Evolutionary conservation across 106 monocot genomes (phyloP).

Genomic region (Dendrobium catenatum): DNA sequence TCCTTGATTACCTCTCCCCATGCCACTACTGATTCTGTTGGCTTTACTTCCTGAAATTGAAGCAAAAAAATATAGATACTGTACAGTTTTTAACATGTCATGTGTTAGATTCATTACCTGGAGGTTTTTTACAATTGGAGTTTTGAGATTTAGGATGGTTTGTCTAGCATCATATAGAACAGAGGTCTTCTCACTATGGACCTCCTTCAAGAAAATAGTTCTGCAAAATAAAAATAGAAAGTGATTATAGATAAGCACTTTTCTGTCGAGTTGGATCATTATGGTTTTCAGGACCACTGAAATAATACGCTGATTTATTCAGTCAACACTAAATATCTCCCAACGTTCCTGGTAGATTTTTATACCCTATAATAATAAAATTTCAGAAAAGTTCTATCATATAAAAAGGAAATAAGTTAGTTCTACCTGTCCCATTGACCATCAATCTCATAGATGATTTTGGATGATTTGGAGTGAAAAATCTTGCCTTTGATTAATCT

Average conservation of each 20-base stretch:
- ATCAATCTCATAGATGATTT: constrained; percentile 57
- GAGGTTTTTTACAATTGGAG: constrained; percentile 49
- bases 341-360: too few relatives aligned
- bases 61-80: not conserved
- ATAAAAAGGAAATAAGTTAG: not conserved
- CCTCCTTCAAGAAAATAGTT: constrained; percentile 57
- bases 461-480: constrained; percentile 28
- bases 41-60: constrained; percentile 32
- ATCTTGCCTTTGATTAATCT: constrained; percentile 63
- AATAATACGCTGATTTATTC: too few relatives aligned
- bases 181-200: constrained; percentile 35
- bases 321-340: too few relatives aligned
- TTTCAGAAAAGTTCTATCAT: constrained; percentile 46
- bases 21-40: constrained; percentile 59
- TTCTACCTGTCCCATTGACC: constrained; percentile 84
- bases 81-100: not conserved
- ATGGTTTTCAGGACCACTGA: too few relatives aligned
- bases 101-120: constrained; percentile 28
- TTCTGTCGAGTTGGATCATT: not conserved
- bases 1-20: constrained; percentile 71
- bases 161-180: constrained; percentile 61
- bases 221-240: constrained; percentile 14
- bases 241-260: not conserved
- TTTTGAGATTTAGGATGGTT: constrained; percentile 56
- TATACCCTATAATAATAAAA: too few relatives aligned